Evolutionary conservation across 2,329 filamentous ascomycete species (phyloP).

Genomic region (Neopestalotiopsis clavispora): DNA sequence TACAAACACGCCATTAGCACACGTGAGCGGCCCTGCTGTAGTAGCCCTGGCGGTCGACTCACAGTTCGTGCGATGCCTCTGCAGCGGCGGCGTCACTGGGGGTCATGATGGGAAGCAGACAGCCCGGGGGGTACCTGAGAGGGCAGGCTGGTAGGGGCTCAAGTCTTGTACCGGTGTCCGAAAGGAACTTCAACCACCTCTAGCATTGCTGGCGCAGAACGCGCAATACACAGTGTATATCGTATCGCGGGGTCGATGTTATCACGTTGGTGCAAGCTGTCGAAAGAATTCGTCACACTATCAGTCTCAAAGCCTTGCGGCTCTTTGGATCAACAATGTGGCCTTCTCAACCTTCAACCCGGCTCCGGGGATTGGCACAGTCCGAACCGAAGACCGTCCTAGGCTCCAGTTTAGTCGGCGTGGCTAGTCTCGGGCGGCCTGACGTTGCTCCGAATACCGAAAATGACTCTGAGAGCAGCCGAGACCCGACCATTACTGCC

Average conservation of each 20-base stretch:
- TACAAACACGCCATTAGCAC: constrained; percentile 32
- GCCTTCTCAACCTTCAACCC: background rate
- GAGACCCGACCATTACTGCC: background rate
- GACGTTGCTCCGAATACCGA: constrained; percentile 18
- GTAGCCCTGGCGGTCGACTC: background rate
- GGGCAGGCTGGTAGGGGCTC: background rate
- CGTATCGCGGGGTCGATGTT: background rate
- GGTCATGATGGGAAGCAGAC: background rate
- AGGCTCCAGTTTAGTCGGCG: constrained; percentile 1
- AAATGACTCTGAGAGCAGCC: background rate
- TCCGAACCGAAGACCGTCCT: background rate
- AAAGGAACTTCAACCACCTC: background rate
- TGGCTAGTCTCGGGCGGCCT: constrained; percentile 1
- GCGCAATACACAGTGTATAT: too few relatives aligned
- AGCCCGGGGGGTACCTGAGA: background rate
- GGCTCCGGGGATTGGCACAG: background rate
- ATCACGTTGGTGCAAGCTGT: background rate
- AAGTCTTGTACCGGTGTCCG: background rate
- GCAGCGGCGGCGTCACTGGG: background rate
- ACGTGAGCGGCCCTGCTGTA: background rate
- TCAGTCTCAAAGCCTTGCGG: constrained; percentile 11
- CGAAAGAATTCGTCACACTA: background rate
- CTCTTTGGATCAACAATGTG: background rate
- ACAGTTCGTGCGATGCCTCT: constrained; percentile 9
- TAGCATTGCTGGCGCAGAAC: background rate